These are phyloP conservation scores for Macrophomina phaseolina DNA, from an alignment of 2,329 filamentous ascomycete genomes.

Conservation along the genomic window DNA sequence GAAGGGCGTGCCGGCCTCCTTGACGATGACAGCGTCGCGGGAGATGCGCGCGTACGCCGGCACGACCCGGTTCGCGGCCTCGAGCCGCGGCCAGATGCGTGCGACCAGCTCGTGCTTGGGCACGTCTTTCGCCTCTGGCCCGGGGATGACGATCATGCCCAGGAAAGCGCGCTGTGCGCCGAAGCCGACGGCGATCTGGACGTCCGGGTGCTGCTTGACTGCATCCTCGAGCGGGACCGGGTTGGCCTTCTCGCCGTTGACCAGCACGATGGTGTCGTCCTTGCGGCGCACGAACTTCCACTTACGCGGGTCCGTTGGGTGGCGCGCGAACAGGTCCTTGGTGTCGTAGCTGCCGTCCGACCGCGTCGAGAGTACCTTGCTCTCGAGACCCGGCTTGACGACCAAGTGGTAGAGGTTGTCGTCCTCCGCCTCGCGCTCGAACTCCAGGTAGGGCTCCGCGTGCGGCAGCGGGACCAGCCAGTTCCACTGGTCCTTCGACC, in stretches of 20 bases:
- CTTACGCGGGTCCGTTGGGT: background rate
- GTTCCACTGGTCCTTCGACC: conserved; percentile 64
- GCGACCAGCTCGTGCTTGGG: conserved; percentile 14
- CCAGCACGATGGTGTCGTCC: conserved; percentile 21
- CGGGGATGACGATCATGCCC: background rate
- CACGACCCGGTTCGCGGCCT: background rate
- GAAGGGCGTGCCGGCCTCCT: conserved; percentile 25
- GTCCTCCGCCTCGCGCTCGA: background rate
- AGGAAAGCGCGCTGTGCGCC: conserved; percentile 40
- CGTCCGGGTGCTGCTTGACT: conserved; percentile 30
- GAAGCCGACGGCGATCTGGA: conserved; percentile 64
- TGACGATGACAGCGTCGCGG: conserved; percentile 27
- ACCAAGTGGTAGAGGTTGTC: background rate
- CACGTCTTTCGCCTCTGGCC: background rate
- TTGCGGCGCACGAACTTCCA: conserved; percentile 4
- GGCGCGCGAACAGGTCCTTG: conserved; percentile 32
- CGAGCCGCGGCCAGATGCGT: background rate
- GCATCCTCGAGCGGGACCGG: conserved; percentile 14
- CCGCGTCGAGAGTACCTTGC: conserved; percentile 43
- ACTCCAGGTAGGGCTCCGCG: conserved; percentile 42
- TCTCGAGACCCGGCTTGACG: conserved; percentile 39
- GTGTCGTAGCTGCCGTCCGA: conserved; percentile 53
- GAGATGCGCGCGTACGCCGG: conserved; percentile 27
- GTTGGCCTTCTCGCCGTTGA: conserved; percentile 18
- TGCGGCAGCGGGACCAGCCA: conserved; percentile 56